A percentile compares a stretch with the other conserved stretches of the same genome.
Conservation (phyloP, 345 rosid species). For the Populus simonii region DNA sequence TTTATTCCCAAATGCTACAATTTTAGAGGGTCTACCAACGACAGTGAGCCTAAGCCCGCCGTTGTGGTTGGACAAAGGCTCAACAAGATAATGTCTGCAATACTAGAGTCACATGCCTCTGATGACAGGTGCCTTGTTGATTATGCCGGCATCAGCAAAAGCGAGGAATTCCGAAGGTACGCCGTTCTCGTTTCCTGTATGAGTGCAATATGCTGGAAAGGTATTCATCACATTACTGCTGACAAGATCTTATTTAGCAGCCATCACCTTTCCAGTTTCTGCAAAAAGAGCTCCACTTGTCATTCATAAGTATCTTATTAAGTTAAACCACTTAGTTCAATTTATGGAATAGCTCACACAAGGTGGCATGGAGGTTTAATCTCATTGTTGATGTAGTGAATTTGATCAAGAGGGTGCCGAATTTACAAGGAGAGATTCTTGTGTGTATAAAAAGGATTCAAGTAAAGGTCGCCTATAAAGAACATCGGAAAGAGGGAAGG, state of each 20-base stretch:
- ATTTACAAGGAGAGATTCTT: background rate
- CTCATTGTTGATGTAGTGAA: background rate
- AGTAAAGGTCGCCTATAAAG: background rate
- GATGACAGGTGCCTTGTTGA: conserved; percentile 59
- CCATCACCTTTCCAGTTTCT: background rate
- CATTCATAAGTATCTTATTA: background rate
- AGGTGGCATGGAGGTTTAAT: background rate
- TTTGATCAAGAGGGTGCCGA: background rate
- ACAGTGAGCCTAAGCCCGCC: conserved; percentile 55
- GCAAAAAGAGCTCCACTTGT: background rate
- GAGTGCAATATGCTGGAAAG: no score
- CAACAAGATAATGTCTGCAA: conserved; percentile 71
- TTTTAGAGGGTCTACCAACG: conserved; percentile 55
- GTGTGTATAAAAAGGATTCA: background rate
- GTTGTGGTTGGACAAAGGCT: conserved; percentile 44
- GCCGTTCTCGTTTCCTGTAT: background rate
- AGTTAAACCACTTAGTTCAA: background rate
- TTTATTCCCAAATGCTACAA: conserved; percentile 62
- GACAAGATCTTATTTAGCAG: background rate
- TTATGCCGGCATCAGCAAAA: conserved; percentile 55
- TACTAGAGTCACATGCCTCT: conserved; percentile 69
- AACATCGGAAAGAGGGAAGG: background rate
- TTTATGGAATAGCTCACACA: background rate
- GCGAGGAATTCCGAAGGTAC: conserved; percentile 88
- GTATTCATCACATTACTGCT: background rate